These are phyloP conservation scores for Suillus ampliporus DNA, from an alignment of 768 basidiomycete genomes.

Conservation along the genomic window DNA sequence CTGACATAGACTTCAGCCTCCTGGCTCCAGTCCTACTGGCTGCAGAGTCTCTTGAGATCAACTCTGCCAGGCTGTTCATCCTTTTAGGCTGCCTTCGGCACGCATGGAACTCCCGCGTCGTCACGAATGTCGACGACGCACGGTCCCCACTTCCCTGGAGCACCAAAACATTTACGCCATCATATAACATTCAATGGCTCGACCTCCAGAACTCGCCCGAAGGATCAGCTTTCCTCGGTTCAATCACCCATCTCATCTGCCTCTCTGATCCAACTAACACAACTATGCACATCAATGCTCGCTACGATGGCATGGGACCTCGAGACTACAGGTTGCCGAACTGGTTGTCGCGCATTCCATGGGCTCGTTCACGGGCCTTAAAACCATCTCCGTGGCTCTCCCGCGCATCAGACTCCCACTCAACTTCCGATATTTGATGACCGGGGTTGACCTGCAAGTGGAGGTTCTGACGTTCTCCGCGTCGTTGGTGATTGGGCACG, in stretches of 20 bases:
- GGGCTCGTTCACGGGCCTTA: slow-evolving; percentile 37
- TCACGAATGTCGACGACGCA: background rate
- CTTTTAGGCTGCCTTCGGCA: slow-evolving; percentile 38
- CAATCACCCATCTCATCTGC: slow-evolving; percentile 45
- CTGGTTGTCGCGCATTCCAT: slow-evolving; percentile 30
- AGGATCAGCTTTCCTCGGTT: slow-evolving; percentile 40
- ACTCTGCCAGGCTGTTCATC: slow-evolving; percentile 36
- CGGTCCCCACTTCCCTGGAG: slow-evolving; percentile 34
- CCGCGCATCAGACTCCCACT: background rate
- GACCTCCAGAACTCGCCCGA: slow-evolving; percentile 35
- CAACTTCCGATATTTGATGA: background rate
- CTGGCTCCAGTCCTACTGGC: slow-evolving; percentile 13
- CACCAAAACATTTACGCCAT: slow-evolving; percentile 33
- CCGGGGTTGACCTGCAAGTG: background rate
- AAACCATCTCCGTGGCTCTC: background rate
- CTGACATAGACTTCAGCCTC: too few species aligned
- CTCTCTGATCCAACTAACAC: too few species aligned
- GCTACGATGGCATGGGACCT: too few species aligned
- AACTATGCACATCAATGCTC: too few species aligned
- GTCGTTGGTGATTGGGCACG: background rate
- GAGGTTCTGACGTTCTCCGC: background rate
- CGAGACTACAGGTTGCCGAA: background rate
- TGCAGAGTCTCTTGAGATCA: slow-evolving; percentile 34
- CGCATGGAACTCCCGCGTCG: slow-evolving; percentile 11
- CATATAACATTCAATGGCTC: slow-evolving; percentile 37